phyloP scores from a whole-genome alignment of 139 green algal species.

The Dunaliella primolecta region DNA sequence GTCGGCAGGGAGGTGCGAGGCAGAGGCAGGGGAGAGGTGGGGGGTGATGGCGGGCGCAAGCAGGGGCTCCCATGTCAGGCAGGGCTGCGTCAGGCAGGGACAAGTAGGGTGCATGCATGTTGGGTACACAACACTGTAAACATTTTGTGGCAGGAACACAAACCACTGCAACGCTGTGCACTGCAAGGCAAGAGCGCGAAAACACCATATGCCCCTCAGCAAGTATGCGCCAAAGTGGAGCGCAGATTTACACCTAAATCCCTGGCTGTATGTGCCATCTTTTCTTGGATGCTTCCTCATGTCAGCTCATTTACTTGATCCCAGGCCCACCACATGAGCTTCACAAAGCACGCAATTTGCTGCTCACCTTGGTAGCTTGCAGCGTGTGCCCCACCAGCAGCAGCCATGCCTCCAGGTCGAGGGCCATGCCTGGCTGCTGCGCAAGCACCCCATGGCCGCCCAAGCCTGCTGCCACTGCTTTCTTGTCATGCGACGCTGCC shows the following conservation, averaged over 20 bases:
- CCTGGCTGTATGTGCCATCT: too few species aligned
- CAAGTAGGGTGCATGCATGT: slow-evolving; percentile 15
- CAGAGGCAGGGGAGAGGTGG: slow-evolving; percentile 17
- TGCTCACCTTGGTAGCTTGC: neutral
- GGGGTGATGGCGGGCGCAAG: slow-evolving; percentile 40
- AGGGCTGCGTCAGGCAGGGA: slow-evolving; percentile 39
- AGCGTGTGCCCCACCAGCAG: neutral
- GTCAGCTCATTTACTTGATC: too few species aligned
- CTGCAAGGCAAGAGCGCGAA: slow-evolving; percentile 57
- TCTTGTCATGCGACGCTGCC: slow-evolving; percentile 24
- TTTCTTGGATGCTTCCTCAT: too few species aligned
- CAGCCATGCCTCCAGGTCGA: neutral
- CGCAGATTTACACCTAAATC: too few species aligned
- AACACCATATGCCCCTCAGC: too few species aligned
- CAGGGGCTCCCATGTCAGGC: slow-evolving; percentile 67
- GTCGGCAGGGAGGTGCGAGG: slow-evolving; percentile 40
- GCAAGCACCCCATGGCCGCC: neutral
- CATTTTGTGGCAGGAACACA: neutral
- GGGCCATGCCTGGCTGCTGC: neutral
- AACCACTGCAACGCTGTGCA: slow-evolving; percentile 9
- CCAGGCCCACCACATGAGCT: too few species aligned
- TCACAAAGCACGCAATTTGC: too few species aligned
- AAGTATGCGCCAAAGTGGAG: too few species aligned
- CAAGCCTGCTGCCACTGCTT: neutral
- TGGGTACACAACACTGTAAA: too few species aligned